Evolutionary conservation across 352 stramenopile genomes (phyloP), one percentile per base, ranked within the genome.

Genomic region (Phytophthora aleatoria): DNA sequence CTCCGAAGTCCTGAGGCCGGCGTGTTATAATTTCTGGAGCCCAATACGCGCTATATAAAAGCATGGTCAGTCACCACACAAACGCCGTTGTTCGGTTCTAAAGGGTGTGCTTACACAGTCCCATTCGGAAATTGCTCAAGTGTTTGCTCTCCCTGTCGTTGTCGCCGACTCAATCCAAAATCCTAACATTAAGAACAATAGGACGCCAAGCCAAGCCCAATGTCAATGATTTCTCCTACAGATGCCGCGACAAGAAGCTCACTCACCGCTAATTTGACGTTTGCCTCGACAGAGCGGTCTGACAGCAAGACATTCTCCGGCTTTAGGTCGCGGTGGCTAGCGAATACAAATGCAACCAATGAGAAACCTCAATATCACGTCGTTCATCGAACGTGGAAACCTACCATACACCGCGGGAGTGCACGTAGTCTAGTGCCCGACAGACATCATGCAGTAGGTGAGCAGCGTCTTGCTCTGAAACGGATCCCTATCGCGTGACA

Each of bases 251-350:
- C 13, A 31, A 39, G 11, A 49, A 3, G 5, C 7, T 20, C n/a
- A 26, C 58, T 50, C 65, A 93, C 85, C 33, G 85, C 85, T 35
- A 93, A 62, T 69, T 93, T 93, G 26, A 93, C 57, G 50, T 88
- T 81, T 24, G 85, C 71, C n/a, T 78, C 67, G 2, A 62, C 61
- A 3, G 81, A 84, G 16, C 68, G 74, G 24, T 90, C 70, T 6
- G 83, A 85, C 10, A 93, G 68, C 52, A 93, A 71, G 3, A 93
- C 58, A 59, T 93, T 93, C 39, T 93, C 83, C 11, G 85, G 85
- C 44, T 93, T 93, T 44, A 93, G 49, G 57, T 93, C 85, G 13
- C 83, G 80, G 53, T 93, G 85, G 56, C 85, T 93, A 49, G 10
- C 3, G 5, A 35, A 27, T 50, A 20, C 41, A 42, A 2, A 61